Evolutionary conservation across 1,284 basidiomycete genomes (phyloP).

Genomic region (Prillingera fragicola): DNA sequence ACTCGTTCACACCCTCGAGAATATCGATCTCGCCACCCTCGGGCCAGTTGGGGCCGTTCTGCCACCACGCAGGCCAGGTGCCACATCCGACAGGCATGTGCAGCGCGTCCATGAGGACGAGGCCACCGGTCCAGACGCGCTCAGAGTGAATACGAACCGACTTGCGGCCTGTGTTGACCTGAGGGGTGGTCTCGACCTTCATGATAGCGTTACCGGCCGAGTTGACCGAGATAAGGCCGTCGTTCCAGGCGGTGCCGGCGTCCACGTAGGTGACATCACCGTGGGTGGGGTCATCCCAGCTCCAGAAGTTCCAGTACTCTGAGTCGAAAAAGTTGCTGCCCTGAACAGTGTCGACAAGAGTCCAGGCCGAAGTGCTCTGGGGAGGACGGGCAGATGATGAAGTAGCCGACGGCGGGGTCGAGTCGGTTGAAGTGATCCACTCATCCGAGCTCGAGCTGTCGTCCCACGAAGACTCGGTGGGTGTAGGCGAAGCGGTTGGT

Average conservation of each 20-base stretch:
- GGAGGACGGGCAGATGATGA: conserved; percentile 6
- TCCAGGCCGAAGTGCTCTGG: conserved; percentile 28
- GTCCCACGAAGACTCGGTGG: conserved; percentile 5
- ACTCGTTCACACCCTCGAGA: conserved; percentile 51
- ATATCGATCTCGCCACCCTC: conserved; percentile 55
- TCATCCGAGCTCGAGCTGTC: conserved; percentile 4
- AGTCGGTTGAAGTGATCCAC: conserved; percentile 5
- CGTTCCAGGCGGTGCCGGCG: conserved; percentile 31
- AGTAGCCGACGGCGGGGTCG: conserved; percentile 5
- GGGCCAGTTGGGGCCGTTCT: conserved; percentile 53
- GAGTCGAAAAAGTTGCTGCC: conserved; percentile 61
- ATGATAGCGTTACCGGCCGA: conserved; percentile 69
- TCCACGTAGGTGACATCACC: conserved; percentile 54
- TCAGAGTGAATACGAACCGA: conserved; percentile 68
- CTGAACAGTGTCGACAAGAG: conserved; percentile 24
- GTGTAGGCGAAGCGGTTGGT: background rate
- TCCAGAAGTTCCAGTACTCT: conserved; percentile 68
- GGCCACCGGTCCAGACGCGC: conserved; percentile 56
- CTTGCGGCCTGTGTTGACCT: conserved; percentile 57
- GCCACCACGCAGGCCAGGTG: conserved; percentile 57
- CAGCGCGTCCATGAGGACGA: conserved; percentile 73
- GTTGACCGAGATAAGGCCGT: conserved; percentile 55
- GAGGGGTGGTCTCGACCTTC: conserved; percentile 73
- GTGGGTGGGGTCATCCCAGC: conserved; percentile 67
- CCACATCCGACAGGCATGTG: conserved; percentile 89